These are phyloP conservation scores for Sistotremastrum suecicum DNA, from an alignment of 768 basidiomycete species.

Conservation along the genomic window DNA sequence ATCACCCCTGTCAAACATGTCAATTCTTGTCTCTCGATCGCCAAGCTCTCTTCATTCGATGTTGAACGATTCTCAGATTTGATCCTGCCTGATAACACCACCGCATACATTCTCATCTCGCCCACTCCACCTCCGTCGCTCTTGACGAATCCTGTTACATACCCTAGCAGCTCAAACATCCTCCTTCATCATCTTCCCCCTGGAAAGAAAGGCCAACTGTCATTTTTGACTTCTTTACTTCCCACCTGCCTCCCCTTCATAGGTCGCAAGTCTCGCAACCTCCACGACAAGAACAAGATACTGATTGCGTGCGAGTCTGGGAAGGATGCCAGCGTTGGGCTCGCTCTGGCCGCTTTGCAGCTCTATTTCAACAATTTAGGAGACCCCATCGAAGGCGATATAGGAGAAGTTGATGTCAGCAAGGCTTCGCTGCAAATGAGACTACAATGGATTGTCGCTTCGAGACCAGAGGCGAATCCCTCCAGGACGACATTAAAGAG, in stretches of 20 bases:
- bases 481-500: slow-evolving; percentile 68
- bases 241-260: slow-evolving; percentile 37
- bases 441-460: slow-evolving; percentile 77
- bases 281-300: slow-evolving; percentile 22
- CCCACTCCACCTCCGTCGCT: neutral
- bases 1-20: neutral
- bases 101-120: slow-evolving; percentile 17
- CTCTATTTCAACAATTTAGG: slow-evolving; percentile 46
- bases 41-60: neutral
- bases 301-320: slow-evolving; percentile 45
- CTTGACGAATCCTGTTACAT: neutral
- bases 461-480: slow-evolving; percentile 66
- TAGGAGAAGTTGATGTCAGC: slow-evolving; percentile 13
- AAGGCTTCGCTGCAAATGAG: slow-evolving; percentile 59
- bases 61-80: slow-evolving; percentile 4
- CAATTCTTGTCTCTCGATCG: slow-evolving; percentile 1
- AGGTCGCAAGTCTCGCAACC: slow-evolving; percentile 15
- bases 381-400: slow-evolving; percentile 7
- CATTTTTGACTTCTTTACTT: slow-evolving; percentile 34
- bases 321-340: slow-evolving; percentile 48
- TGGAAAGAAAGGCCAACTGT: slow-evolving; percentile 41
- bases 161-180: neutral
- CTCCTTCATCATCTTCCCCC: slow-evolving; percentile 13
- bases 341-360: slow-evolving; percentile 44
- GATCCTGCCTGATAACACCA: slow-evolving; percentile 1